Base-by-base conservation (phyloP, 108 stramenopile species). In the Pseudonitzschia multistriata region DNA sequence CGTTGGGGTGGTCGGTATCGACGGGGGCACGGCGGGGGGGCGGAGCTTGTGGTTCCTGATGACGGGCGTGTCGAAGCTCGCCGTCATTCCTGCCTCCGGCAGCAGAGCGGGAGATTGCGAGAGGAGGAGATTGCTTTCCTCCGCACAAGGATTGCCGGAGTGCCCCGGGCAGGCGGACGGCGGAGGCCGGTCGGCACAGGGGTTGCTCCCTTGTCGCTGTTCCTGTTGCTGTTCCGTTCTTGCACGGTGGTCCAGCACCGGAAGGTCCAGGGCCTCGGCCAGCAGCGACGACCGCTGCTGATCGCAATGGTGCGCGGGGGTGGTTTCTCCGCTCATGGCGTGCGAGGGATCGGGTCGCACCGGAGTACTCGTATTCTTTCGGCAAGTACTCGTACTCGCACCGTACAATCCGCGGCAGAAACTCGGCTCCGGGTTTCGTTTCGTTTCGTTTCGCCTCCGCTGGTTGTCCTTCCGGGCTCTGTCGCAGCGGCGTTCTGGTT, bases 191-290 rank as follows among this genome's bases (percentile, higher is more conserved):
- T 29, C 31, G 15, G 15, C 34, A n/a, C 25, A 0, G 37, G 19
- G 25, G 25, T 62, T 0, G 35, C 31, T 42, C 22, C 39, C 59
- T 14, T 36, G 22, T 3, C 22, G 27, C 11, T 40, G 42, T 10
- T 1, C 1, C 15, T 45, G 65, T 14, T 66, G 45, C 48, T 49
- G 47, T 25, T 49, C 56, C 13, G 27, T 24, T 55, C n/a, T 59
- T 54, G 24, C 10, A 17, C 10, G 57, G 60, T 71, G 70, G 31
- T 48, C 49, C 35, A 72, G 30, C 14, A 25, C 36, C 24, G 71
- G 71, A 31, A 63, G 21, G 14, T 72, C 36, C 62, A 72, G 49
- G 10, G 73, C 65, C 45, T 74, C 31, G 8, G 66, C 37, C 15
- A 66, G 54, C 0, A 74, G 53, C 42, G 62, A 64, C 24, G 50